phyloP scores from a whole-genome alignment of 1,284 basidiomycete species.

The Puccinia horiana region DNA sequence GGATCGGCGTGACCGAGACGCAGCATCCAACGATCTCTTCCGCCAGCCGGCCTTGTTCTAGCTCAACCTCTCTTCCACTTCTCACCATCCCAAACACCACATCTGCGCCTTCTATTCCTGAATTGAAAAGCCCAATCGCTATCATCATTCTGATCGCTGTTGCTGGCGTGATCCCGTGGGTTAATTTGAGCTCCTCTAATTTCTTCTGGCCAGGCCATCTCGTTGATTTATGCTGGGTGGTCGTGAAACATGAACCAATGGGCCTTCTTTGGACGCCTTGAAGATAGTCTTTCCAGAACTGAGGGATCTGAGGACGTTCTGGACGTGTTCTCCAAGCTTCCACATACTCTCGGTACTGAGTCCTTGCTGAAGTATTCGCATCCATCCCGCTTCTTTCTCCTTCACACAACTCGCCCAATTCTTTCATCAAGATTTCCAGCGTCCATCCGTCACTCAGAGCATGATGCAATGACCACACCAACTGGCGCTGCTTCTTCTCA shows the following conservation, averaged over 20 bases:
- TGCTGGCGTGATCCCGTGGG: constrained; percentile 53
- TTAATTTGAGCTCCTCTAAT: constrained; percentile 47
- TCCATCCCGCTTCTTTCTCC: background rate
- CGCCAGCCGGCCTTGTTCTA: constrained; percentile 46
- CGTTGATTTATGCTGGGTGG: constrained; percentile 9
- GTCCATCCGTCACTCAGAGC: constrained; percentile 55
- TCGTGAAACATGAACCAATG: constrained; percentile 6
- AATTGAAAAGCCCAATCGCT: constrained; percentile 51
- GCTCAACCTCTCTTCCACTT: constrained; percentile 54
- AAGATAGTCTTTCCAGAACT: constrained; percentile 52
- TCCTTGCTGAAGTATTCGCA: background rate
- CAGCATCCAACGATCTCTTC: constrained; percentile 54
- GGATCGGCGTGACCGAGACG: constrained; percentile 53
- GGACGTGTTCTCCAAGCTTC: constrained; percentile 50
- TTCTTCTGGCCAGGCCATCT: constrained; percentile 38
- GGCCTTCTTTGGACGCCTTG: constrained; percentile 23
- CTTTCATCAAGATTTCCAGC: constrained; percentile 53
- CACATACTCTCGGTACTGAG: constrained; percentile 49
- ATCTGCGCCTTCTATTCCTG: constrained; percentile 45
- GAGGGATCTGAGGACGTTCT: background rate
- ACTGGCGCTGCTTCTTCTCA: constrained; percentile 33
- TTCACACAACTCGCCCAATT: constrained; percentile 52
- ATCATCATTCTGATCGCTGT: constrained; percentile 53
- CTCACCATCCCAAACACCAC: constrained; percentile 53
- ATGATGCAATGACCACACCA: constrained; percentile 54